A percentile compares a stretch with the other conserved stretches of the same genome.
Conservation (phyloP, 2,329 filamentous ascomycete genomes). For the Exophiala bonariae region DNA sequence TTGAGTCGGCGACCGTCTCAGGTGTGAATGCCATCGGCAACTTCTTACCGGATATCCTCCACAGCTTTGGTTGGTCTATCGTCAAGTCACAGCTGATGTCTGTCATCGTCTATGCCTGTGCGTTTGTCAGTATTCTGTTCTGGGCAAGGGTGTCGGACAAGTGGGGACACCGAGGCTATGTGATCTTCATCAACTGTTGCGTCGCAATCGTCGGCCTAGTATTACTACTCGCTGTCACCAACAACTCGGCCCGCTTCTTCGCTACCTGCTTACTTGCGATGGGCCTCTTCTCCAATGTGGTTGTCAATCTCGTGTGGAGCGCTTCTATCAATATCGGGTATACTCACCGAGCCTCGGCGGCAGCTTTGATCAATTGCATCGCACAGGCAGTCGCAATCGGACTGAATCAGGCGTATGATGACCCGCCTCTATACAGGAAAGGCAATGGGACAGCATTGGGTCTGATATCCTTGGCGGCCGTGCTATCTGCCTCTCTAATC, state of each 20-base stretch:
- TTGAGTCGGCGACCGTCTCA: conserved; percentile 15
- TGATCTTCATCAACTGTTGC: conserved; percentile 7
- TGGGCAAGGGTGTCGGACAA: conserved; percentile 16
- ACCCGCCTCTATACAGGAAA: conserved; percentile 17
- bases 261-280: conserved; percentile 15
- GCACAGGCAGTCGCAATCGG: conserved; percentile 14
- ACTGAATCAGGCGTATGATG: conserved; percentile 16
- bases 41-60: conserved; percentile 19
- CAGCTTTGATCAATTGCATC: conserved; percentile 17
- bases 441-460: conserved; percentile 9
- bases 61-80: conserved; percentile 13
- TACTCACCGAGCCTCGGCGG: conserved; percentile 16
- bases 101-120: conserved; percentile 19
- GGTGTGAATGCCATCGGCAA: conserved; percentile 13
- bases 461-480: conserved; percentile 2
- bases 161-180: conserved; percentile 1
- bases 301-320: conserved; percentile 18
- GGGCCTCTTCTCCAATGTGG: conserved; percentile 13
- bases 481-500: conserved; percentile 3
- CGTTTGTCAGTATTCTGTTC: conserved; percentile 14
- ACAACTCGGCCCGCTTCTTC: conserved; percentile 10
- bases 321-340: conserved; percentile 20
- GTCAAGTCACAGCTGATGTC: conserved; percentile 21
- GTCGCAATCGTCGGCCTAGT: conserved; percentile 6
- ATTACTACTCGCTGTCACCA: conserved; percentile 12